Base-by-base conservation (phyloP, 495 filamentous ascomycete species). In the Trichoderma asperelloides region DNA sequence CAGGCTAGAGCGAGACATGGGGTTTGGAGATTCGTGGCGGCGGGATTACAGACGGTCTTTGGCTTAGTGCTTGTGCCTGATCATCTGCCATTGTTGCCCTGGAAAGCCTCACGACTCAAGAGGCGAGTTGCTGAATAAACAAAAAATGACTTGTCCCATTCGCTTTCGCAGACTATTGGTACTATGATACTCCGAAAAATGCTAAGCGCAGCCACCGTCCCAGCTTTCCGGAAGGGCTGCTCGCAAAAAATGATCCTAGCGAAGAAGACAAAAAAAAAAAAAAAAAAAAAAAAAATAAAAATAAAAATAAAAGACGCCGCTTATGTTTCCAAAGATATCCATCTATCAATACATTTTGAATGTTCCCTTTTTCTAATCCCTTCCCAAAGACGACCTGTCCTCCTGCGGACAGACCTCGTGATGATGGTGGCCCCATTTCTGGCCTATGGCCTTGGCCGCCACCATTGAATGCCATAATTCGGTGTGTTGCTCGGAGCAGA, bases 311-410 rank as follows among this genome's bases (percentile, higher is more conserved):
- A 60, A 60, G 27, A 60, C 55, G 55, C 55, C 55, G 23, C 27
- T 51, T 25, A 60, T 60, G 27, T 60, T 27, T 30, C 15, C 55
- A 60, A 60, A 28, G 55, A 30, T 60, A 18, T 60, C 55, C 55
- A 28, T 60, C 55, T 60, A 60, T 60, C 55, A 37, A 27, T 60
- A 60, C 55, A 60, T 60, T 60, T 60, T 60, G n/a, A 60, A 60
- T 28, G 55, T 60, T 25, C 55, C 55, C 27, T 60, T 60, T 60
- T 60, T 25, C 27, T 28, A 28, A 7, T 30, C 55, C 55, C 27
- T 28, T 60, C 55, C 55, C 23, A 28, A 18, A 28, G 23, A 60
- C 25, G 55, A 30, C 25, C 23, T 60, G 55, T 60, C 25, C 55
- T 7, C 55, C 23, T 60, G 27, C 55, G 23, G 55, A 60, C 55